These are phyloP conservation scores for Piper betle DNA, from an alignment of 164 flowering plant species.

Conservation along the genomic window DNA sequence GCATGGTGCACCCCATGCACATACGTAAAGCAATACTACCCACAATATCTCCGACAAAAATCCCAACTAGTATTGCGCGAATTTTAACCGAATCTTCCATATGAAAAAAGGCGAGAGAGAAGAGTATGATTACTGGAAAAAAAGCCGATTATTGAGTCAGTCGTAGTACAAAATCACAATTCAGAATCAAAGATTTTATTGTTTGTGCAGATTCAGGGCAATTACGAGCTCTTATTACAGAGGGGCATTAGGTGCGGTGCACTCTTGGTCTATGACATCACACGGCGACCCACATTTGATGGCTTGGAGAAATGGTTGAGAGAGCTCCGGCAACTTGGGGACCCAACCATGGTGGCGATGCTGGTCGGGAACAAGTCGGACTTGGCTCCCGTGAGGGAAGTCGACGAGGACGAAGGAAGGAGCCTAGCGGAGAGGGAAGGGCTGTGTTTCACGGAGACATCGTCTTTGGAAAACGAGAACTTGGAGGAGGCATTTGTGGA, in stretches of 20 bases:
- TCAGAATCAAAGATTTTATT: too few species aligned
- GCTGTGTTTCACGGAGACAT: constrained; percentile 37
- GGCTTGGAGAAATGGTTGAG: constrained; percentile 49
- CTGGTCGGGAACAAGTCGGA: constrained; percentile 71
- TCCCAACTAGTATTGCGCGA: too few species aligned
- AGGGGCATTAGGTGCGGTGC: constrained; percentile 81
- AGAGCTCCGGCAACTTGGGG: constrained; percentile 45
- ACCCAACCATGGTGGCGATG: constrained; percentile 42
- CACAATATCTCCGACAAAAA: too few species aligned
- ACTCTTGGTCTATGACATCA: constrained; percentile 62
- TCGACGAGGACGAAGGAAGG: constrained; percentile 40
- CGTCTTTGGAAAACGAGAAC: constrained; percentile 26
- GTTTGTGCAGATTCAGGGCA: constrained; percentile 47
- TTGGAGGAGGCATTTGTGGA: constrained; percentile 58
- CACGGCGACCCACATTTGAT: constrained; percentile 39
- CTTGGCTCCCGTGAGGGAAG: constrained; percentile 31
- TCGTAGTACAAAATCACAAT: not conserved
- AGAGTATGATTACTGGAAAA: too few species aligned
- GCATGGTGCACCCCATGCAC: too few species aligned
- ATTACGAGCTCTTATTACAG: constrained; percentile 79
- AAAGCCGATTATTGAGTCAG: too few species aligned
- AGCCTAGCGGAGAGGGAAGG: constrained; percentile 45
- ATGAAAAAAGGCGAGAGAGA: too few species aligned
- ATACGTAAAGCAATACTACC: too few species aligned
- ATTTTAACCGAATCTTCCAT: too few species aligned